Evolutionary conservation across 78 protist genomes (phyloP).

Genomic region (Capsaspora owczarzaki): DNA sequence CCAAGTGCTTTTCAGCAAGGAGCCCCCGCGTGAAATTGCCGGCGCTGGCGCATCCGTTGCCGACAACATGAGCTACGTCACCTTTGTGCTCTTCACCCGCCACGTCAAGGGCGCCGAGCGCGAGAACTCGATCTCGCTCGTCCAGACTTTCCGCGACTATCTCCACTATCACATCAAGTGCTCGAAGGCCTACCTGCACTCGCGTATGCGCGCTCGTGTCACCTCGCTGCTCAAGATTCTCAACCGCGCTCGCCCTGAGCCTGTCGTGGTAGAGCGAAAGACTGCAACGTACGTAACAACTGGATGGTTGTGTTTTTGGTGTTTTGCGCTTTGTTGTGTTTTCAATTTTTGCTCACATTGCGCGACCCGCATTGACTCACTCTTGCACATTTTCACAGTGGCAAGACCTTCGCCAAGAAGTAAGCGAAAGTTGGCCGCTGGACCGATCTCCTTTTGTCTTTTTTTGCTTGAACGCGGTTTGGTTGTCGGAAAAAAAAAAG

Average conservation of each 20-base stretch:
- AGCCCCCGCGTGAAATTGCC: constrained; percentile 34
- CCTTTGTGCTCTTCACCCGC: constrained; percentile 36
- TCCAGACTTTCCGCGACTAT: constrained; percentile 81
- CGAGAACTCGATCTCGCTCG: background rate
- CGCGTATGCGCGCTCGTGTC: constrained; percentile 80
- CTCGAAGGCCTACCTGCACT: constrained; percentile 84
- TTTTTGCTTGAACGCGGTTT: no score
- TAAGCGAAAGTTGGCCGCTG: no score
- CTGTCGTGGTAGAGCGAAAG: no score
- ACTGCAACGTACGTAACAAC: no score
- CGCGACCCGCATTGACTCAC: no score
- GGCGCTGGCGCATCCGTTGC: constrained; percentile 37
- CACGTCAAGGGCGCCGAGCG: background rate
- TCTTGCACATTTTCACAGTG: no score
- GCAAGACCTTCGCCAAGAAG: no score
- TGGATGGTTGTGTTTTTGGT: no score
- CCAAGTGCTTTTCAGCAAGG: background rate
- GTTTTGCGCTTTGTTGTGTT: no score
- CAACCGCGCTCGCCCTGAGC: constrained; percentile 80
- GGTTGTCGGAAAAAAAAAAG: no score
- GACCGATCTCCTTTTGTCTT: no score
- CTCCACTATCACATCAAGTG: constrained; percentile 90
- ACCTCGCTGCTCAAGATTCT: constrained; percentile 60
- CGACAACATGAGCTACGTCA: constrained; percentile 47
- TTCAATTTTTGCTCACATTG: no score